A percentile compares a stretch with the other conserved stretches of the same genome.
Conservation (phyloP, 352 stramenopile species). For the Stramenopiles sp. region DNA sequence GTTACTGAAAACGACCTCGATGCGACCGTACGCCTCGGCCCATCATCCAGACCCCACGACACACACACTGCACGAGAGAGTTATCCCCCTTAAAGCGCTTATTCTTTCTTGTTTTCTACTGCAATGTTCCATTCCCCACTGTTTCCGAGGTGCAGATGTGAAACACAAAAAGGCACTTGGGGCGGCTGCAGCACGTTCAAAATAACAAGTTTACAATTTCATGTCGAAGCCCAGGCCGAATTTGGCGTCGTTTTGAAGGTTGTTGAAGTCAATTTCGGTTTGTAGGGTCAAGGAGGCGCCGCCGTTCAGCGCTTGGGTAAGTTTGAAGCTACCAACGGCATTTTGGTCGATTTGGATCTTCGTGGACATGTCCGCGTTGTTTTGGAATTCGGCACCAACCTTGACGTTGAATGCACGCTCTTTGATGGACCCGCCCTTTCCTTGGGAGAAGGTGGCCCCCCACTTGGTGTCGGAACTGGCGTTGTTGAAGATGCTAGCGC, state of each 20-base stretch:
- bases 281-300: background rate
- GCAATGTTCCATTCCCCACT: too few species aligned
- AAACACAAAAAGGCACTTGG: too few species aligned
- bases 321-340: background rate
- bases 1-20: too few species aligned
- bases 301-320: background rate
- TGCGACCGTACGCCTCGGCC: too few species aligned
- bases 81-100: too few species aligned
- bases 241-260: constrained; percentile 1
- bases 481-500: constrained; percentile 8
- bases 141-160: too few species aligned
- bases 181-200: too few species aligned
- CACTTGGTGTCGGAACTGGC: background rate
- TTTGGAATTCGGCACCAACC: background rate
- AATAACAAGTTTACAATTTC: constrained; percentile 6
- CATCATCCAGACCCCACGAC: too few species aligned
- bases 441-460: background rate
- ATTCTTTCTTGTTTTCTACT: too few species aligned
- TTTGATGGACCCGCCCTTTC: background rate
- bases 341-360: background rate
- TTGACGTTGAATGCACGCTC: background rate
- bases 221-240: constrained; percentile 10
- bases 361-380: background rate
- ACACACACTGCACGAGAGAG: too few species aligned
- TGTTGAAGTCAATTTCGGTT: constrained; percentile 6